Percentiles rank a stretch among this genome's conserved stretches.
Evolutionary conservation across 148 eudicot genomes (phyloP).

Genomic region (Persicaria maculosa): DNA sequence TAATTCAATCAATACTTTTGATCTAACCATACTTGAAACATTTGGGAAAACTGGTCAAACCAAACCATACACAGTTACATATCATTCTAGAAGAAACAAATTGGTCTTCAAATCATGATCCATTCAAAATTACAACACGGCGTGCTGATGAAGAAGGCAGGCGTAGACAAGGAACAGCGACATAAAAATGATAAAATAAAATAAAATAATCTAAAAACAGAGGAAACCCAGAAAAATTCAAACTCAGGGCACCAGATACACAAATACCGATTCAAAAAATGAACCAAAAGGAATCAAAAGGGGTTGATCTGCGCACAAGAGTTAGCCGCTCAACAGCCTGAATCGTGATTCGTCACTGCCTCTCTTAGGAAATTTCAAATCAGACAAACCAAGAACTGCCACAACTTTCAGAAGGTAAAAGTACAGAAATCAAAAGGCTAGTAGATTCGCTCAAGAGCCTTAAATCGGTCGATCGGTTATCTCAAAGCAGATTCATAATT

Average conservation of each 20-base stretch:
- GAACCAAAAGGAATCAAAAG: background rate
- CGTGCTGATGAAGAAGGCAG: constrained; percentile 3
- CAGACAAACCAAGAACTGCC: background rate
- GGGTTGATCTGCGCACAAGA: background rate
- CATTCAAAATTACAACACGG: background rate
- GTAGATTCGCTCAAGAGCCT: background rate
- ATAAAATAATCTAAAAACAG: background rate
- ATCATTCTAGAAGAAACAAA: background rate
- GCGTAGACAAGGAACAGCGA: constrained; percentile 1
- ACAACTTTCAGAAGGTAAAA: background rate
- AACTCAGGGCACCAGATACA: background rate
- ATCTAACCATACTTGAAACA: background rate
- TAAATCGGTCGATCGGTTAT: background rate
- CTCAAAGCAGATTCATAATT: background rate
- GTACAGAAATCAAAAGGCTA: background rate
- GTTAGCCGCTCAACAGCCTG: background rate
- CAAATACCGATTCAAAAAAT: background rate
- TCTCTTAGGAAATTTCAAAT: background rate
- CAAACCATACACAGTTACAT: background rate
- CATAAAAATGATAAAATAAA: background rate
- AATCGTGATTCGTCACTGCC: background rate
- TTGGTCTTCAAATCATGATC: background rate
- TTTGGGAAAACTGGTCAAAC: background rate
- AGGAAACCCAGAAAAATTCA: background rate
- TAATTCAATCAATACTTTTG: constrained; percentile 1